Base-by-base conservation (phyloP, 1,139 yeast genomes). In the Blastobotrys apis region DNA sequence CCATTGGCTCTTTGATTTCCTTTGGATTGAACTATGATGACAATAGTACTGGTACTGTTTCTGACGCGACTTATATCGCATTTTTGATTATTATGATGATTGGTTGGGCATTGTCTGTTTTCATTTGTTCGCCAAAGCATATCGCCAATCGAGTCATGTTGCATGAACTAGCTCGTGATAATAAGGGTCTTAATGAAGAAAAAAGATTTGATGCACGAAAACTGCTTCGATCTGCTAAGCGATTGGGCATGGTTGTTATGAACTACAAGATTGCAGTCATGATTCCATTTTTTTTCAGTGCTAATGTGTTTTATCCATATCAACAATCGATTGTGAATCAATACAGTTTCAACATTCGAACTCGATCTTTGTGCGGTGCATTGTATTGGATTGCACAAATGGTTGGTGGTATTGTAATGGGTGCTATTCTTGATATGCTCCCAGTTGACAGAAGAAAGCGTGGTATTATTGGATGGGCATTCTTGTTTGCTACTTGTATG, bases 281-380 rank as follows among this genome's bases (percentile, higher is more conserved):
- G 57, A 72, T 77, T 68, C 81, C 81, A 34, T 73, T 77, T 77
- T 77, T 77, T 57, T 75, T 75, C 55, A 71, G 78, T 16, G 76
- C 81, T 33, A 77, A 77, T 64, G 75, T 79, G 73, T 78, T 77
- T 62, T 76, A 76, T 65, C 74, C 82, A 29, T 77, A 77, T 60
- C 81, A 78, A 58, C 77, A 75, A 53, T 75, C 76, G 55, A 74
- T 72, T 48, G 69, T 73, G 59, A 77, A 77, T 58, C 77, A 75
- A 30, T 74, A 72, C 17, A 67, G 74, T 47, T 77, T 77, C 62
- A 75, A 73, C 57, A 63, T 77, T 43, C 68, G 81, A 60, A 74
- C 81, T 17, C 69, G 82, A 59, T 73, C 82, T 5, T 67, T 77
- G 54, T 77, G 77, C 63, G 73, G 79, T n/a, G 68, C 77, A 42